These are phyloP conservation scores for Cystobasidium onofrii DNA, from an alignment of 768 basidiomycete genomes.

Conservation along the genomic window DNA sequence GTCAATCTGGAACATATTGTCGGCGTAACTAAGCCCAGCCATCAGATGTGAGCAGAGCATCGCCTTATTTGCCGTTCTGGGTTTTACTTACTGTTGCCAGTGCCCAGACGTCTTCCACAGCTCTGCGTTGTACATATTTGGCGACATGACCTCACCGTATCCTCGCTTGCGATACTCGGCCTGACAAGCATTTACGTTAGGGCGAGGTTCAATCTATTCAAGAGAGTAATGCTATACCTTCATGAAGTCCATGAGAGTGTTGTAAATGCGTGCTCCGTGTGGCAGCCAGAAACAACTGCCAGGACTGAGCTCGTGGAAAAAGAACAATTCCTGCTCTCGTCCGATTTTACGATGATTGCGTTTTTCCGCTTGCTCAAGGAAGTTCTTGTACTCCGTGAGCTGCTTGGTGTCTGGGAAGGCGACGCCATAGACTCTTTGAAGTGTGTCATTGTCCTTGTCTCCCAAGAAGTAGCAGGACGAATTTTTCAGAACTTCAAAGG, in stretches of 20 bases:
- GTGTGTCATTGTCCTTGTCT: constrained; percentile 79
- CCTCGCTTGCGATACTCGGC: constrained; percentile 88
- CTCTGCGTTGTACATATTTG: constrained; percentile 93
- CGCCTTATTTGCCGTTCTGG: too few relatives aligned
- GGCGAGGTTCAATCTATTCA: background rate
- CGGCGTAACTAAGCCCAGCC: background rate
- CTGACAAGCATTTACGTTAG: constrained; percentile 47
- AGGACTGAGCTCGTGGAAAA: constrained; percentile 94
- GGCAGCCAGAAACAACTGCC: constrained; percentile 95
- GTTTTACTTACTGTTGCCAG: constrained; percentile 83
- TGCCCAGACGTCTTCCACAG: constrained; percentile 98
- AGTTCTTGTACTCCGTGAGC: constrained; percentile 84
- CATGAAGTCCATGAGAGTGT: constrained; percentile 80
- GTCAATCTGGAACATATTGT: constrained; percentile 87
- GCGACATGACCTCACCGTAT: constrained; percentile 96
- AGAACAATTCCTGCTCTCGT: constrained; percentile 95
- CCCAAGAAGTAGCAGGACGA: constrained; percentile 98
- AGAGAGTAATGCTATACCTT: constrained; percentile 51
- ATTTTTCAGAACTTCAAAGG: constrained; percentile 96
- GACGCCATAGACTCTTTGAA: constrained; percentile 95
- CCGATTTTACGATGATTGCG: constrained; percentile 95
- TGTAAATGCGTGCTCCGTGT: constrained; percentile 94
- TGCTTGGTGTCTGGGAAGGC: constrained; percentile 98
- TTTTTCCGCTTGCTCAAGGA: constrained; percentile 94
- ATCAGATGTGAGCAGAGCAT: background rate